These are phyloP conservation scores for Xylaria longipes DNA, from an alignment of 495 filamentous ascomycete species.

Conservation along the genomic window DNA sequence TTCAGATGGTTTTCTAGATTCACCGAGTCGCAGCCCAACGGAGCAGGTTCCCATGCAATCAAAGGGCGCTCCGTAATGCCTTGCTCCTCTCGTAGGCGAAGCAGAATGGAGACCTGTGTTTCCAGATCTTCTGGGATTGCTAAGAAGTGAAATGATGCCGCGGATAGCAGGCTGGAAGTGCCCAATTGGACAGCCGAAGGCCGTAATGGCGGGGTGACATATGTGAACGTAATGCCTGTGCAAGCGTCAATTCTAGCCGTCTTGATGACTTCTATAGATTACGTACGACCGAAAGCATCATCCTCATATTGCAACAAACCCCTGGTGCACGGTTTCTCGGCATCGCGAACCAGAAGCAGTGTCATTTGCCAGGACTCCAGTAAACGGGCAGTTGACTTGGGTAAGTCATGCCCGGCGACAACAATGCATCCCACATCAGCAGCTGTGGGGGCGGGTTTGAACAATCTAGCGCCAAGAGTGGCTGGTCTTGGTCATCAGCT, in stretches of 20 bases:
- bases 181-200: conserved; percentile 15
- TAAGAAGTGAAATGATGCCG: conserved; percentile 28
- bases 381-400: conserved; percentile 22
- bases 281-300: conserved; percentile 26
- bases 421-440: conserved; percentile 33
- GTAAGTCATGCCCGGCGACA: conserved; percentile 37
- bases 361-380: conserved; percentile 34
- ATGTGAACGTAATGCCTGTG: conserved; percentile 8
- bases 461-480: conserved; percentile 17
- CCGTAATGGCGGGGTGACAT: conserved; percentile 13
- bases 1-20: conserved; percentile 36
- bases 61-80: conserved; percentile 33
- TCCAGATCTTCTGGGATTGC: conserved; percentile 23
- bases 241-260: not conserved
- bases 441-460: not conserved
- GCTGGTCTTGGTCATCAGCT: conserved; percentile 13
- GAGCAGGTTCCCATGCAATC: conserved; percentile 49
- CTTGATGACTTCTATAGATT: not conserved
- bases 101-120: conserved; percentile 17
- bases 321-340: conserved; percentile 32
- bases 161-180: conserved; percentile 10
- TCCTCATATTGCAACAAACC: conserved; percentile 34
- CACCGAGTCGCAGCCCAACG: conserved; percentile 37
- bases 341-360: conserved; percentile 10
- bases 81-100: conserved; percentile 20